Conservation (phyloP, 1,284 basidiomycete species). For the Blastosporella zonata region DNA sequence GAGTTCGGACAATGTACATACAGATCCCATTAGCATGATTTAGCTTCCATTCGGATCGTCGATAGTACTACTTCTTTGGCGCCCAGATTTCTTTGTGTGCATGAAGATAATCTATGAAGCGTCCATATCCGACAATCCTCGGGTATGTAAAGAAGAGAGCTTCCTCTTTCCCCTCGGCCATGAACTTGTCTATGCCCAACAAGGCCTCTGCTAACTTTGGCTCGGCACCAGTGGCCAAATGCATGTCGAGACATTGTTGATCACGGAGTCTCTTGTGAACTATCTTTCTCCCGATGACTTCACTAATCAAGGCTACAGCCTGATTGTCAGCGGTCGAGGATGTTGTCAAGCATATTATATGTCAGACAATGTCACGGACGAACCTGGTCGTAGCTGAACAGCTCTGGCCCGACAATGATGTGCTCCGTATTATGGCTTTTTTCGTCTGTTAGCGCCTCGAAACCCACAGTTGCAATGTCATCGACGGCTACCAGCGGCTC, state of each 20-base stretch:
- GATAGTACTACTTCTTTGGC: not conserved
- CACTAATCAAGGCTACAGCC: slow-evolving; percentile 10
- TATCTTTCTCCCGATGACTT: slow-evolving; percentile 17
- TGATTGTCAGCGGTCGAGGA: slow-evolving; percentile 5
- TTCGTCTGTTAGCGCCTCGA: slow-evolving; percentile 23
- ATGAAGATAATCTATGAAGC: slow-evolving; percentile 8
- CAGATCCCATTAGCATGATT: too few relatives aligned
- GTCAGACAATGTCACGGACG: not conserved
- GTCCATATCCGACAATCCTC: slow-evolving; percentile 10
- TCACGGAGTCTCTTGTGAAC: slow-evolving; percentile 13
- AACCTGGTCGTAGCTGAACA: slow-evolving; percentile 26
- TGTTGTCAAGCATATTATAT: too few relatives aligned
- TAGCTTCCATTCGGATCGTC: too few relatives aligned
- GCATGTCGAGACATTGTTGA: slow-evolving; percentile 9
- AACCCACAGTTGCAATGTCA: slow-evolving; percentile 27
- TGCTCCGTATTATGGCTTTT: slow-evolving; percentile 24
- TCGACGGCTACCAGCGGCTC: slow-evolving; percentile 23
- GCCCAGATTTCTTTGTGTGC: slow-evolving; percentile 1
- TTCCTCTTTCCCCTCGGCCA: slow-evolving; percentile 15
- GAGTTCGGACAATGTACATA: too few relatives aligned
- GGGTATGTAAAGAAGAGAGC: slow-evolving; percentile 5
- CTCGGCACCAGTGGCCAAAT: slow-evolving; percentile 10
- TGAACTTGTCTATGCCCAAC: slow-evolving; percentile 6
- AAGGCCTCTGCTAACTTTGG: slow-evolving; percentile 16
- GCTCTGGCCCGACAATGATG: slow-evolving; percentile 27